Percentiles rank a stretch among this genome's conserved stretches.
Conservation (phyloP, 2,329 filamentous ascomycete genomes). For the Alternaria rosae region DNA sequence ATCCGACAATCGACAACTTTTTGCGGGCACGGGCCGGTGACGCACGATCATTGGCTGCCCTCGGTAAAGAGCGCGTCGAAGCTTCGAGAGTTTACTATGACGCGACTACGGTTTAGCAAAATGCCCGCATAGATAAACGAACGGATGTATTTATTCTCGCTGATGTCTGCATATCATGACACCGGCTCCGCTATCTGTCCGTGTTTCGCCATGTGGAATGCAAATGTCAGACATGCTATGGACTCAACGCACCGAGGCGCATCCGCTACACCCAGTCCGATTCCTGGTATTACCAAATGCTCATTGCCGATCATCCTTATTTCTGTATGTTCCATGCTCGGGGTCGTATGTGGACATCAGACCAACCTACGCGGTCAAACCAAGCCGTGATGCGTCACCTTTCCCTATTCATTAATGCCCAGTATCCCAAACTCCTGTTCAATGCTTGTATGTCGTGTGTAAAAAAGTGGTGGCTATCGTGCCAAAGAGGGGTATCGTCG, state of each 20-base stretch:
- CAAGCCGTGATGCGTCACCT: conserved; percentile 2
- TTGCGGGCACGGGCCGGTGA: conserved; percentile 22
- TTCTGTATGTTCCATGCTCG: conserved; percentile 2
- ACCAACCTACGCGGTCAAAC: background rate
- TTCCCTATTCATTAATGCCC: conserved; percentile 12
- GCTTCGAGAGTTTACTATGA: conserved; percentile 16
- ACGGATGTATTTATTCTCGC: background rate
- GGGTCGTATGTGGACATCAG: conserved; percentile 1
- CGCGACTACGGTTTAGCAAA: background rate
- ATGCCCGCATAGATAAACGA: background rate
- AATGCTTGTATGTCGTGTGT: conserved; percentile 42
- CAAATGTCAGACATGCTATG: background rate
- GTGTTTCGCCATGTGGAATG: background rate
- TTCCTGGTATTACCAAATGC: conserved; percentile 10
- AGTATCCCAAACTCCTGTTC: conserved; percentile 37
- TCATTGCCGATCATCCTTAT: conserved; percentile 12
- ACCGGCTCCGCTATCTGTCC: background rate
- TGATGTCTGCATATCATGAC: background rate
- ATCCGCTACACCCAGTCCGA: conserved; percentile 5
- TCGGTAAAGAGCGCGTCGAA: conserved; percentile 19
- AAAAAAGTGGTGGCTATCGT: conserved; percentile 28
- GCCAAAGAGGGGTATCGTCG: conserved; percentile 45
- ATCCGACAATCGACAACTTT: conserved; percentile 20
- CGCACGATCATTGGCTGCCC: conserved; percentile 15
- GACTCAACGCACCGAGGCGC: background rate